Evolutionary conservation across 495 filamentous ascomycete species (phyloP), one percentile per base, ranked within the genome.

Genomic region (Penicilliopsis zonata): DNA sequence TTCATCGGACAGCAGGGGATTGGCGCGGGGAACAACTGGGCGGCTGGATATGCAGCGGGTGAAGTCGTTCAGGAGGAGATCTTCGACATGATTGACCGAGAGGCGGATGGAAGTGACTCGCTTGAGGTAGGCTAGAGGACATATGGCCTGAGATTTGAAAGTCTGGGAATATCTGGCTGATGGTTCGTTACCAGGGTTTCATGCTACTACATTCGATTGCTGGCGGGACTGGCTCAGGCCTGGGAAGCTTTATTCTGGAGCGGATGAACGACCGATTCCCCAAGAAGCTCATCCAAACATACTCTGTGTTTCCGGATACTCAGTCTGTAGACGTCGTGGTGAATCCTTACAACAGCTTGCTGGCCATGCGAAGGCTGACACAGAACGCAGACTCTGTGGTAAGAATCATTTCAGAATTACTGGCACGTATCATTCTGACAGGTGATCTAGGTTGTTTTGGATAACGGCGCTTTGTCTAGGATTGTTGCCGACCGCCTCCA

Each of bases 181-280:
- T 5, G 9, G 9, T 27, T 21, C 18, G 6, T 21, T 9, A 27
- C 25, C 37, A 86, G 76, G 90, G 88, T 9, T 98, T 98, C 59
- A 96, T 96, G 88, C 72, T 98, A 42, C 69, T 98, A 30, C 90
- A 98, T 52, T 95, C 90, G 3, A 98, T 98, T 46, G 92, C 92
- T 26, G 90, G 90, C 38, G 90, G 90, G 25, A 98, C 90, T 15
- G 90, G 90, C 7, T 95, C 87, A 23, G 90, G 90, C 13, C 59
- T 98, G 30, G 90, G 90, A 7, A 92, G 83, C 26, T 98, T 88
- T 49, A 73, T 98, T 26, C 70, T 98, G n/a, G 90, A 98, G 51
- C 71, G 83, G 36, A 80, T 98, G 57, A 96, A 96, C 52, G 90
- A 98, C 56, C 74, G 90, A 14, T 98, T 95, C 42, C 90, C 90